phyloP scores from a whole-genome alignment of 768 basidiomycete genomes.

The Leccinum arenicola region DNA sequence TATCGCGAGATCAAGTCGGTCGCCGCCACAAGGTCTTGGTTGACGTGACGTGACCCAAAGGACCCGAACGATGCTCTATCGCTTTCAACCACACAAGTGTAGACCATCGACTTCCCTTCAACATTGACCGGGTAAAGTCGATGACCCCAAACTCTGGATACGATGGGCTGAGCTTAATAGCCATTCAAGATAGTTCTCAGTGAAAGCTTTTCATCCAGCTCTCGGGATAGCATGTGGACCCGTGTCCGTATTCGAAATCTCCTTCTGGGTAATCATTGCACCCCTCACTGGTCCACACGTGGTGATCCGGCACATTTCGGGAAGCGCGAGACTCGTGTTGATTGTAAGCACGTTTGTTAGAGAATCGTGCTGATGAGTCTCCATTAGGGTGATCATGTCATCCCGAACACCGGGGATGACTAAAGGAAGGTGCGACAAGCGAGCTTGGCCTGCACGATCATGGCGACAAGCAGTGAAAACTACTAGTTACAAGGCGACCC shows the following conservation, averaged over 20 bases:
- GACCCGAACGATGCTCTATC: background rate
- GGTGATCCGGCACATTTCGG: background rate
- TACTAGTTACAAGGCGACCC: too few relatives aligned
- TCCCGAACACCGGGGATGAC: background rate
- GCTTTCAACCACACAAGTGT: background rate
- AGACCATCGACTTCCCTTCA: background rate
- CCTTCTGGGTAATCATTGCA: background rate
- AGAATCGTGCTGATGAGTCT: background rate
- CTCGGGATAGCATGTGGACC: too few relatives aligned
- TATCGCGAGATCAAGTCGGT: background rate
- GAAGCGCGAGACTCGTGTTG: background rate
- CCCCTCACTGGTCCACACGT: background rate
- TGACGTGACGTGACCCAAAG: background rate
- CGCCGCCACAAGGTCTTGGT: background rate
- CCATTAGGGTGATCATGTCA: background rate
- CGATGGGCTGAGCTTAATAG: background rate
- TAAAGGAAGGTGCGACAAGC: background rate
- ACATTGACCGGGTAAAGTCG: too few relatives aligned
- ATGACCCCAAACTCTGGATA: background rate
- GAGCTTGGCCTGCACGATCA: background rate
- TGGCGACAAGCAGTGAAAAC: background rate
- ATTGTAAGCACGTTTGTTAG: background rate
- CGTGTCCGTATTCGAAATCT: background rate
- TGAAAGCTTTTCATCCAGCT: background rate
- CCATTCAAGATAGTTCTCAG: background rate